phyloP scores from a whole-genome alignment of 495 filamentous ascomycete species.

The Penicillium cinerascens region DNA sequence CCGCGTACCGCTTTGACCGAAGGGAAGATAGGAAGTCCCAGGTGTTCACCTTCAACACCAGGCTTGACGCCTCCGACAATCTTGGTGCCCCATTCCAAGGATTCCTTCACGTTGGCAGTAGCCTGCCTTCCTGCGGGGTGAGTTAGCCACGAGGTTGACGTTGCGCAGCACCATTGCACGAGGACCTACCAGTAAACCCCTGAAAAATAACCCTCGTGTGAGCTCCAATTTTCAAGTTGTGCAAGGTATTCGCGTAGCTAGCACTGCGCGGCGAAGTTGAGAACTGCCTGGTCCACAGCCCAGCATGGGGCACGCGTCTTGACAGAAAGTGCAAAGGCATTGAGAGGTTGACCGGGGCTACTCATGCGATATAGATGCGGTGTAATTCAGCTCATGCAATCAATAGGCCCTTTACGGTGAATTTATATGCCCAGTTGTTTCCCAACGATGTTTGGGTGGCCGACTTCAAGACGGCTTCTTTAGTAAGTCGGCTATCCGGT shows the following conservation, averaged over 20 bases:
- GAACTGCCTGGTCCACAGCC: conserved; percentile 28
- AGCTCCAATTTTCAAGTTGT: conserved; percentile 71
- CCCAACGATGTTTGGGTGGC: not conserved
- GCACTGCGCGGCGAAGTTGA: conserved; percentile 33
- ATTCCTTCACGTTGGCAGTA: conserved; percentile 79
- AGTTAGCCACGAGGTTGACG: conserved; percentile 5
- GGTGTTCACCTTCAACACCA: conserved; percentile 70
- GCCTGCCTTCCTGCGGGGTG: conserved; percentile 47
- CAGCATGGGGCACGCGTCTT: conserved; percentile 15
- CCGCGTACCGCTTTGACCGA: conserved; percentile 59
- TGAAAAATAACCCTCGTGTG: conserved; percentile 84
- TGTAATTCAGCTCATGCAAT: not conserved
- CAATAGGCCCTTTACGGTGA: not conserved
- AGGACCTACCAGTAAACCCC: conserved; percentile 70
- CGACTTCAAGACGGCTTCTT: conserved; percentile 7
- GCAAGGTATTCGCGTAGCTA: conserved; percentile 62
- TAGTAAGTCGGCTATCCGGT: conserved; percentile 15
- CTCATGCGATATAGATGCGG: not conserved
- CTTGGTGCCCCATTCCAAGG: conserved; percentile 79
- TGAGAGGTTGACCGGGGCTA: not conserved
- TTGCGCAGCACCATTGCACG: not conserved
- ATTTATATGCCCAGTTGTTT: not conserved
- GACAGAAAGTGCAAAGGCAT: conserved; percentile 19
- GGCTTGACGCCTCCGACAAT: conserved; percentile 87
- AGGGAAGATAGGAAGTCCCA: conserved; percentile 75